These are phyloP conservation scores for Paramecium tetraurelia DNA, from an alignment of 73 alveolate genomes.

Conservation along the genomic window DNA sequence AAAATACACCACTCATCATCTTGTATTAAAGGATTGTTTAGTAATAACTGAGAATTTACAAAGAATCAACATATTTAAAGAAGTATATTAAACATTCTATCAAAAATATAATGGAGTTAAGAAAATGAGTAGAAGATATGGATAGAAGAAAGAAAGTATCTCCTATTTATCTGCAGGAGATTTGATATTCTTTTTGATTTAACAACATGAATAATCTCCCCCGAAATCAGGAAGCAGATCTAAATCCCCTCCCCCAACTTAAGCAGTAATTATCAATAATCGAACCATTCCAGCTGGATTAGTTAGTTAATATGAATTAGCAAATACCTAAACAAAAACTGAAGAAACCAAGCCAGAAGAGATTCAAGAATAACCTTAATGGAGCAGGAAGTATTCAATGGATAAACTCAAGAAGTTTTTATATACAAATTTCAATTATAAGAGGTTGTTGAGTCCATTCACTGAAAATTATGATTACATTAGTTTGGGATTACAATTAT, in stretches of 20 bases:
- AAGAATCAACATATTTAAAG: neutral
- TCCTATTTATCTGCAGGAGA: slow-evolving; percentile 11
- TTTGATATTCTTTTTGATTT: neutral
- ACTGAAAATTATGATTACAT: slow-evolving; percentile 14
- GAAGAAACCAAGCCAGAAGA: slow-evolving; percentile 22
- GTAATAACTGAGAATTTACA: neutral
- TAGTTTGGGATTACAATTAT: neutral
- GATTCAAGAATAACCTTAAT: neutral
- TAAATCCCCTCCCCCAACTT: neutral
- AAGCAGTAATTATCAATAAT: slow-evolving; percentile 4
- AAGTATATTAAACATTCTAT: neutral
- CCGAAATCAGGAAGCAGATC: slow-evolving; percentile 1
- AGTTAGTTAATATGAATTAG: neutral
- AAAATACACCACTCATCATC: neutral
- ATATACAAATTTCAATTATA: neutral
- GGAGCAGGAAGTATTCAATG: slow-evolving; percentile 8
- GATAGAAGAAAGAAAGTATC: neutral
- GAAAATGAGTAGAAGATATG: neutral
- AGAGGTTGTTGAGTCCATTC: neutral
- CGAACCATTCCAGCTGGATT: slow-evolving; percentile 28
- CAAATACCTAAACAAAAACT: neutral
- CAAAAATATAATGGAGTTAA: neutral
- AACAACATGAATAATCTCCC: neutral
- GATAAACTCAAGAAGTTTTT: neutral
- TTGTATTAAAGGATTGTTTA: neutral